These are phyloP conservation scores for Ceratobasidium sp. DNA, from an alignment of 1,284 basidiomycete species.

Conservation along the genomic window DNA sequence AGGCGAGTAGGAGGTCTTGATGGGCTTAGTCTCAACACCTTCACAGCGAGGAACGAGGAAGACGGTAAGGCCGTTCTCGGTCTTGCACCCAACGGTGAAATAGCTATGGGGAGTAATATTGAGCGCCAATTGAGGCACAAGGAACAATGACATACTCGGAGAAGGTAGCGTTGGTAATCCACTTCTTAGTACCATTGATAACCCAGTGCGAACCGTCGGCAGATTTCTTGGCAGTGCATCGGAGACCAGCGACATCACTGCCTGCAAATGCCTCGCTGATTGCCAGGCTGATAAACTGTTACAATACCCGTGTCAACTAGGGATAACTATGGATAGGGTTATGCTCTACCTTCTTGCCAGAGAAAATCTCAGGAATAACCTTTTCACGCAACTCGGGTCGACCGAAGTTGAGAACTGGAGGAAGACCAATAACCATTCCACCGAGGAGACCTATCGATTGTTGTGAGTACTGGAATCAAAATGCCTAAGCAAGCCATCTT, in stretches of 20 bases:
- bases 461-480: background rate
- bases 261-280: constrained; percentile 67
- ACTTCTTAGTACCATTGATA: constrained; percentile 60
- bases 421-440: constrained; percentile 80
- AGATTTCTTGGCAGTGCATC: constrained; percentile 58
- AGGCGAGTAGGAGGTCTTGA: constrained; percentile 60
- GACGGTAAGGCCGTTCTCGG: constrained; percentile 59
- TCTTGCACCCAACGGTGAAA: constrained; percentile 50
- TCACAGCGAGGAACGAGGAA: constrained; percentile 58
- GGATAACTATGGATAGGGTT: too few relatives aligned
- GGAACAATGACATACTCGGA: constrained; percentile 29
- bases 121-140: background rate
- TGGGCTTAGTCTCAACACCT: constrained; percentile 62
- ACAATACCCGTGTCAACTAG: too few relatives aligned
- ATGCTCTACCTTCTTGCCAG: constrained; percentile 81
- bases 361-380: constrained; percentile 81
- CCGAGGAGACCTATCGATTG: constrained; percentile 55
- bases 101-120: constrained; percentile 49
- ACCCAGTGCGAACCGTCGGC: constrained; percentile 56
- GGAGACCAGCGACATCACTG: constrained; percentile 55
- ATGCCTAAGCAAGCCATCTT: constrained; percentile 46
- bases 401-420: constrained; percentile 82
- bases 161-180: constrained; percentile 63
- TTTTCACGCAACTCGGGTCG: constrained; percentile 77
- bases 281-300: constrained; percentile 59